phyloP scores from a whole-genome alignment of 306 rosid genomes.

The Cyamopsis tetragonoloba region DNA sequence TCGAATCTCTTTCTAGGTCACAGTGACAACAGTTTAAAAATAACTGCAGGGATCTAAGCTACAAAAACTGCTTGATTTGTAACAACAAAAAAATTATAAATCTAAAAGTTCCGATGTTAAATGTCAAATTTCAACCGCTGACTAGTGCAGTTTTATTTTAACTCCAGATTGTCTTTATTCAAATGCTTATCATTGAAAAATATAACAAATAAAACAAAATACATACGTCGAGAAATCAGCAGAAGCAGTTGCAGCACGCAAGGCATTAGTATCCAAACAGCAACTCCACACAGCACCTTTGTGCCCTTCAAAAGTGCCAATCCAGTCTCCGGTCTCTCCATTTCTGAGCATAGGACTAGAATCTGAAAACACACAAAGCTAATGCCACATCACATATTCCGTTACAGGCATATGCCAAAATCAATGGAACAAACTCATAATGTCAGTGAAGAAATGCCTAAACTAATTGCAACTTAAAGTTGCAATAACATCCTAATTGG shows the following conservation, averaged over 20 bases:
- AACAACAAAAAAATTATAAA: neutral
- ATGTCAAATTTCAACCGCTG: no score
- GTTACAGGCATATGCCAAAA: neutral
- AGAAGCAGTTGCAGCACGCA: slow-evolving; percentile 94
- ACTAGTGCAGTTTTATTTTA: no score
- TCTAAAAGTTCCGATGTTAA: no score
- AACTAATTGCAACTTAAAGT: neutral
- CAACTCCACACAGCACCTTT: slow-evolving; percentile 99
- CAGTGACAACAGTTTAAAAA: no score
- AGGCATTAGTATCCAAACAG: slow-evolving; percentile 89
- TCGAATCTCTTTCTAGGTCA: no score
- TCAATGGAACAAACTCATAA: neutral
- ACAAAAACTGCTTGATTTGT: no score
- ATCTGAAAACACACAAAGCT: slow-evolving; percentile 44
- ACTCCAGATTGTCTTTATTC: no score
- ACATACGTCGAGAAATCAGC: slow-evolving; percentile 95
- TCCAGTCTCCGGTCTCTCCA: slow-evolving; percentile 99
- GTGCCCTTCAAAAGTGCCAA: slow-evolving; percentile 98
- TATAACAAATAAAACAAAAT: neutral
- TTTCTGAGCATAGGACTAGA: slow-evolving; percentile 95
- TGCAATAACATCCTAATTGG: neutral
- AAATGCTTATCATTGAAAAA: no score
- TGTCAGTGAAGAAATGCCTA: neutral
- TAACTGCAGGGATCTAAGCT: no score
- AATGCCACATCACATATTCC: neutral